Evolutionary conservation across 805 yeast species (phyloP).

Genomic region (Wickerhamiella sergipiensis): DNA sequence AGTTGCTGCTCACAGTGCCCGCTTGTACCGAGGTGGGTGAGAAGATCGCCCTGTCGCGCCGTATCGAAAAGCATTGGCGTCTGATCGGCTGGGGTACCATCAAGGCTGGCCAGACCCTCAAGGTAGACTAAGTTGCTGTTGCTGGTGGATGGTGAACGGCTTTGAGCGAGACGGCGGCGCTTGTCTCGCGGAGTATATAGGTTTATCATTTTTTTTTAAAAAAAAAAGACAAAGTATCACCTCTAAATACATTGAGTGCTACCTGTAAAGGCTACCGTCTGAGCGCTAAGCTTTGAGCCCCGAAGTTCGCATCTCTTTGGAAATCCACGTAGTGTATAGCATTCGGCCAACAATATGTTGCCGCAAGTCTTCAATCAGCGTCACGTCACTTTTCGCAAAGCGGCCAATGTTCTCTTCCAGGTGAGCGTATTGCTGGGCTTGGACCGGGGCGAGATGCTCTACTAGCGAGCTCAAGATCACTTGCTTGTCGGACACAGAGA

Average conservation of each 20-base stretch:
- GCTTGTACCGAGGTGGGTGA: slow-evolving; percentile 98
- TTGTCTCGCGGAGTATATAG: background rate
- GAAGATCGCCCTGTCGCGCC: slow-evolving; percentile 95
- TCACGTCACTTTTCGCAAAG: background rate
- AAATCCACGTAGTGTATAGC: background rate
- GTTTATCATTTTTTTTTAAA: background rate
- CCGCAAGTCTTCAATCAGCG: background rate
- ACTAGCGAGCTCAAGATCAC: background rate
- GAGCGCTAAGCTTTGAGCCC: no score
- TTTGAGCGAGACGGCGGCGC: background rate
- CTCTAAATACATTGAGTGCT: no score
- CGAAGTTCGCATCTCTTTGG: no score
- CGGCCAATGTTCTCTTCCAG: background rate
- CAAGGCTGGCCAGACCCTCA: slow-evolving; percentile 55
- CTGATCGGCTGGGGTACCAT: slow-evolving; percentile 99
- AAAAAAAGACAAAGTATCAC: no score
- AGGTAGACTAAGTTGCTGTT: slow-evolving; percentile 4
- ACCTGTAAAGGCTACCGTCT: no score
- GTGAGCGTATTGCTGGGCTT: background rate
- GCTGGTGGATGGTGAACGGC: no score
- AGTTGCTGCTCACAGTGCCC: slow-evolving; percentile 90
- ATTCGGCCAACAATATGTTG: background rate
- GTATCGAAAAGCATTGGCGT: slow-evolving; percentile 99
- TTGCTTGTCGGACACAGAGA: background rate
- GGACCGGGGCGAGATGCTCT: background rate